These are phyloP conservation scores for Limnomonas spitsbergensis DNA, from an alignment of 139 green algal genomes.

Conservation along the genomic window DNA sequence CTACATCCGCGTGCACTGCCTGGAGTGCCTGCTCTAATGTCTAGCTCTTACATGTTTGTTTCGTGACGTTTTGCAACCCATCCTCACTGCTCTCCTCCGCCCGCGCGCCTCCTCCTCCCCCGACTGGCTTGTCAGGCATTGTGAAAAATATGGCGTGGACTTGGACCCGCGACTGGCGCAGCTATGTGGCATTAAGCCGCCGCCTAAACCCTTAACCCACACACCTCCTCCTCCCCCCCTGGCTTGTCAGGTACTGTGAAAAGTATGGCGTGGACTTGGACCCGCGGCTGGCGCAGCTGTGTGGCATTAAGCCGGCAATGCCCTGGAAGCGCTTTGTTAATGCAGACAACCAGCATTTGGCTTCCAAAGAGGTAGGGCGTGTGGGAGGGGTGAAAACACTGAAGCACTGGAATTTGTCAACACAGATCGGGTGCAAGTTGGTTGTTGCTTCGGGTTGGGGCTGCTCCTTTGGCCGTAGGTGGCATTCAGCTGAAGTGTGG, in stretches of 20 bases:
- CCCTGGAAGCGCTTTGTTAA: conserved; percentile 93
- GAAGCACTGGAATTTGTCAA: background rate
- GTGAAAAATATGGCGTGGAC: conserved; percentile 95
- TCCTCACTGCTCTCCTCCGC: no score
- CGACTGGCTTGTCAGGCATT: conserved; percentile 53
- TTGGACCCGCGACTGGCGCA: conserved; percentile 88
- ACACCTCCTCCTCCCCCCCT: no score
- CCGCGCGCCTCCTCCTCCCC: no score
- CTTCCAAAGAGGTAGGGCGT: conserved; percentile 61
- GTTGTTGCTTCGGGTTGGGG: no score
- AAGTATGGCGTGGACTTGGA: conserved; percentile 98
- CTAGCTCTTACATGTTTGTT: no score
- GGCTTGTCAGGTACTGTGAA: conserved; percentile 56
- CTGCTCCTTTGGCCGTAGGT: no score
- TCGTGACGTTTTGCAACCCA: no score
- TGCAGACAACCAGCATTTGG: conserved; percentile 89
- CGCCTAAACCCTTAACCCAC: no score
- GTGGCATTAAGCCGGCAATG: conserved; percentile 64
- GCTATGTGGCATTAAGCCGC: conserved; percentile 61
- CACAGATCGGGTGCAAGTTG: no score
- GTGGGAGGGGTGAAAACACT: background rate
- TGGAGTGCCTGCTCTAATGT: no score
- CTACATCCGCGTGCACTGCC: no score
- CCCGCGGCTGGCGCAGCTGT: conserved; percentile 83
- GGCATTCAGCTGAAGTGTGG: no score